These are phyloP conservation scores for Brassica juncea DNA, from an alignment of 345 rosid genomes.

Conservation along the genomic window DNA sequence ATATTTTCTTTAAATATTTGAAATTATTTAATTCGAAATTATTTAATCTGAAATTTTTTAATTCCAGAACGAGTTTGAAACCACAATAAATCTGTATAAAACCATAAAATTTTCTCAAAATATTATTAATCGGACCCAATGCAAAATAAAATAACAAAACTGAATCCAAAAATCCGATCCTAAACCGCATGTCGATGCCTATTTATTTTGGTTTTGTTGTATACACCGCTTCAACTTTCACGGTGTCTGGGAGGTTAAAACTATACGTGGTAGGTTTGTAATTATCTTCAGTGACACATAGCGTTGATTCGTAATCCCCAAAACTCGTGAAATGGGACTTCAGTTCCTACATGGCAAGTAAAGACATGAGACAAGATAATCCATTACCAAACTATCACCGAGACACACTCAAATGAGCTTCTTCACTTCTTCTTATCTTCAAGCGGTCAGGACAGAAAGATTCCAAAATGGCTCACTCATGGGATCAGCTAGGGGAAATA, in stretches of 20 bases:
- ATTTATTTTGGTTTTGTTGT: no score
- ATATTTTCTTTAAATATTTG: no score
- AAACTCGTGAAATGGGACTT: background rate
- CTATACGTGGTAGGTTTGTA: conserved; percentile 26
- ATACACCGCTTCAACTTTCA: no score
- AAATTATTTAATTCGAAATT: no score
- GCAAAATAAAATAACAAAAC: no score
- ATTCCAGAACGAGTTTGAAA: no score
- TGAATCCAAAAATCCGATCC: no score
- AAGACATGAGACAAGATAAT: background rate
- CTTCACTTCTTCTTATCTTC: background rate
- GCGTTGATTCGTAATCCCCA: conserved; percentile 3
- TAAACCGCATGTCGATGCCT: no score
- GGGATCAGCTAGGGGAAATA: conserved; percentile 80
- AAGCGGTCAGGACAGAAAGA: background rate
- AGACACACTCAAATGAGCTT: background rate
- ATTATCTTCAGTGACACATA: conserved; percentile 24
- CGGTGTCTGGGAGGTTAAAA: background rate
- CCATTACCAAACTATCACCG: conserved; percentile 3
- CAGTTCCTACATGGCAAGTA: conserved; percentile 8
- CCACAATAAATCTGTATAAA: no score
- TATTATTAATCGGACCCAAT: no score
- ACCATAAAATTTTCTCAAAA: no score
- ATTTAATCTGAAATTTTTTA: no score
- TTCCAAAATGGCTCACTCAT: conserved; percentile 46